Conservation (phyloP, 768 basidiomycete species). For the Trametes elegans region DNA sequence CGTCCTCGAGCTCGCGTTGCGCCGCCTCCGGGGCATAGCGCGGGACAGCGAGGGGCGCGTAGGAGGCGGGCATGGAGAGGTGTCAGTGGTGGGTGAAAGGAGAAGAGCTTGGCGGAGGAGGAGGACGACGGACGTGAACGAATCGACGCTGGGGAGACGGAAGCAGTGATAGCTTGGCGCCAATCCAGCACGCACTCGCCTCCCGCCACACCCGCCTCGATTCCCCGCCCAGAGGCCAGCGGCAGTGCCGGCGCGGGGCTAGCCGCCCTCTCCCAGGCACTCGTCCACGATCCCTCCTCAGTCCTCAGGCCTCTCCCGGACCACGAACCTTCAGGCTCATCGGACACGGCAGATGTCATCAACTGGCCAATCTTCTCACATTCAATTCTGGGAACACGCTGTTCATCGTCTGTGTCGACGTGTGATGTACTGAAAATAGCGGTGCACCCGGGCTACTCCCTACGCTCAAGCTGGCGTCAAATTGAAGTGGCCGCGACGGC, state of each 20-base stretch:
- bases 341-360: neutral
- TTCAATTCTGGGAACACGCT: neutral
- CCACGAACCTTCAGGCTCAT: neutral
- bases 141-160: neutral
- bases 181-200: neutral
- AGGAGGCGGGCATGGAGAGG: constrained; percentile 45
- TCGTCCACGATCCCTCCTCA: neutral
- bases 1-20: constrained; percentile 70
- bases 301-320: neutral
- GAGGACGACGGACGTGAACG: neutral
- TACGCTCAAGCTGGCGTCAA: too few species aligned
- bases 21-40: constrained; percentile 42
- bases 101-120: neutral
- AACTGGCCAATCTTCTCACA: neutral
- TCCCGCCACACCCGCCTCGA: neutral
- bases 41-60: constrained; percentile 51
- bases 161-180: neutral
- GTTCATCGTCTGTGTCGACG: too few species aligned
- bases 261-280: neutral
- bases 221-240: neutral
- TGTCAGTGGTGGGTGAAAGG: neutral
- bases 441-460: too few species aligned
- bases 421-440: neutral
- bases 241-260: neutral
- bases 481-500: too few species aligned